These are phyloP conservation scores for Ceratocystis lukuohia DNA, from an alignment of 2,329 filamentous ascomycete species.

Conservation along the genomic window DNA sequence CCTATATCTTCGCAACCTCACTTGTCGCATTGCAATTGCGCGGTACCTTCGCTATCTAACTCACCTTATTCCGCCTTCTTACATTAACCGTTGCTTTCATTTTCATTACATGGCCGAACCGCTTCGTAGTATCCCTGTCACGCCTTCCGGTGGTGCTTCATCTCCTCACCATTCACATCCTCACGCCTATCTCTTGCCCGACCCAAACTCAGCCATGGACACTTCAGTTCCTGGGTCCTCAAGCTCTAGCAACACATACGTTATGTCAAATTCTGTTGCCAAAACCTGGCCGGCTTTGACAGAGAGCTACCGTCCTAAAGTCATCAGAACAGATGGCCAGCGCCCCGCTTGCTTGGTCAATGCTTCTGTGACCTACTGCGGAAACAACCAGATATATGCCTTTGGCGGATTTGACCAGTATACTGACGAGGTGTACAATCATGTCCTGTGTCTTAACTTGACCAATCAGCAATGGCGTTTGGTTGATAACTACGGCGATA, in stretches of 20 bases:
- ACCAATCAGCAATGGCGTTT: slow-evolving; percentile 83
- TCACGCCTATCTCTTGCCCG: neutral
- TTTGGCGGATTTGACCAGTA: slow-evolving; percentile 99
- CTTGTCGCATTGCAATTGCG: neutral
- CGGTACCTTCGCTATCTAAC: neutral
- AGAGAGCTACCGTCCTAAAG: slow-evolving; percentile 72
- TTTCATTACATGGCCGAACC: neutral
- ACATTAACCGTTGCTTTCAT: neutral
- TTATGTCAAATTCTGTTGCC: slow-evolving; percentile 76
- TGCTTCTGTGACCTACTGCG: slow-evolving; percentile 96
- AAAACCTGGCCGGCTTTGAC: slow-evolving; percentile 45
- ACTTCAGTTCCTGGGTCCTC: slow-evolving; percentile 32
- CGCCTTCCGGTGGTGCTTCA: neutral
- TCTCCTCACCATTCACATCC: neutral
- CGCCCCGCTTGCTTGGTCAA: slow-evolving; percentile 92
- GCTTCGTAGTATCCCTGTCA: neutral
- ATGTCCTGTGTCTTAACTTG: slow-evolving; percentile 81
- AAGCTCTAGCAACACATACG: slow-evolving; percentile 64
- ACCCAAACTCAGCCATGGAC: slow-evolving; percentile 25
- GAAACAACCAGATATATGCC: slow-evolving; percentile 92
- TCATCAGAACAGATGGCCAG: slow-evolving; percentile 64
- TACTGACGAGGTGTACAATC: slow-evolving; percentile 97
- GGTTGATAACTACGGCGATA: slow-evolving; percentile 97
- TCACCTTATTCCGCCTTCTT: neutral
- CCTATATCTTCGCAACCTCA: neutral